phyloP scores from a whole-genome alignment of 2,329 filamentous ascomycete species.

The Lachnellula subtilissima region DNA sequence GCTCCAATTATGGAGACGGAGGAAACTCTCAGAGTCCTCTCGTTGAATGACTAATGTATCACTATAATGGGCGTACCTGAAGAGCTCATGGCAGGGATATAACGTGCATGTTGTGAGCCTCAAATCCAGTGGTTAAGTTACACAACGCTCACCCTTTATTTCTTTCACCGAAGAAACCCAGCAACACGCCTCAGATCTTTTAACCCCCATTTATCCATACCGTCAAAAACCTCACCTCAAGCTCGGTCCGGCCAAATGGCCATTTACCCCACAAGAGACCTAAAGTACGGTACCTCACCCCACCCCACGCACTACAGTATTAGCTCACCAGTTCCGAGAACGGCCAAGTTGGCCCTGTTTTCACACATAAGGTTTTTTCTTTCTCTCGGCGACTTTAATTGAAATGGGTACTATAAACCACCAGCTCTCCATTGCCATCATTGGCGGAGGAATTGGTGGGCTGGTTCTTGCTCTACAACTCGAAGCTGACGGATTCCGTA shows the following conservation, averaged over 20 bases:
- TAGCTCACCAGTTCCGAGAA: not conserved
- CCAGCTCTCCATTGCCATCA: not conserved
- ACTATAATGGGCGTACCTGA: no score
- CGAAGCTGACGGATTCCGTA: conserved; percentile 32
- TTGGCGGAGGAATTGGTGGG: not conserved
- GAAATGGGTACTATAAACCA: not conserved
- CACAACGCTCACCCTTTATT: no score
- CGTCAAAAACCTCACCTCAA: no score
- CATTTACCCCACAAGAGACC: not conserved
- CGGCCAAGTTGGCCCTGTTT: not conserved
- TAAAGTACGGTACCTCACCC: not conserved
- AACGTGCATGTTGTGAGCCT: no score
- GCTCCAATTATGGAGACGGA: no score
- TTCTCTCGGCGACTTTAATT: not conserved
- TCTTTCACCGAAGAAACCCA: no score
- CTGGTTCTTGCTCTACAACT: conserved; percentile 20
- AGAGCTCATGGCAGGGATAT: no score
- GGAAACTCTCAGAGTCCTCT: no score
- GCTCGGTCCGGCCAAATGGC: not conserved
- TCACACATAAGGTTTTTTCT: not conserved
- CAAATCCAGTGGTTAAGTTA: no score
- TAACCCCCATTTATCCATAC: no score
- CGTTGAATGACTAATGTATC: no score
- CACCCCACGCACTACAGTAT: not conserved
- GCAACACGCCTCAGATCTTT: no score